phyloP scores from a whole-genome alignment of 371 early-diverging fungal species.

The Mortierella polycephala region DNA sequence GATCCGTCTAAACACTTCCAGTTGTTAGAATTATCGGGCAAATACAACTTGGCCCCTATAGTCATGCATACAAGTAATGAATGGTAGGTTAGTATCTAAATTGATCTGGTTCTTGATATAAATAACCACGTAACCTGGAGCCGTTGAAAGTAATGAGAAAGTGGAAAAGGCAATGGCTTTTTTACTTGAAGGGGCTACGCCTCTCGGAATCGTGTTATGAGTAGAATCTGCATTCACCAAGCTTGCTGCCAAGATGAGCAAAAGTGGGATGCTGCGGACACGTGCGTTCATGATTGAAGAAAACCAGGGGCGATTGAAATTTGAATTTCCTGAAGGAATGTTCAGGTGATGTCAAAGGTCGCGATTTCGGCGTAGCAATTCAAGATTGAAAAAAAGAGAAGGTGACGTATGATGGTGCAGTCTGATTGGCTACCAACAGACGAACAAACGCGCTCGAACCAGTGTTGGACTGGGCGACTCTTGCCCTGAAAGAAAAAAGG shows the following conservation, averaged over 20 bases:
- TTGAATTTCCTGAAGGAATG: not conserved
- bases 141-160: not conserved
- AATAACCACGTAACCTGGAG: too few species aligned
- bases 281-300: constrained; percentile 21
- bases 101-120: too few species aligned
- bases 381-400: not conserved
- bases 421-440: too few species aligned
- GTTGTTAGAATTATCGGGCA: constrained; percentile 53
- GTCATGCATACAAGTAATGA: not conserved
- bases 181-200: constrained; percentile 43
- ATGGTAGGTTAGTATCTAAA: not conserved
- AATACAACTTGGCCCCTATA: constrained; percentile 56
- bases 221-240: constrained; percentile 14
- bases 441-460: too few species aligned
- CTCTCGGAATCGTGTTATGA: constrained; percentile 15
- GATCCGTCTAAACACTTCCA: constrained; percentile 86
- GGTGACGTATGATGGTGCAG: not conserved
- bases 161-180: not conserved
- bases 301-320: not conserved
- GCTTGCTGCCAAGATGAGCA: constrained; percentile 23
- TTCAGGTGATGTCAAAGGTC: not conserved
- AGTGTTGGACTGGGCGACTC: too few species aligned
- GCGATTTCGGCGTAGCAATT: too few species aligned
- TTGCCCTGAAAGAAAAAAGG: too few species aligned
- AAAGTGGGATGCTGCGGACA: constrained; percentile 15